Base-by-base conservation (phyloP, 163 green algal genomes). In the Smithsoniella earleae region DNA sequence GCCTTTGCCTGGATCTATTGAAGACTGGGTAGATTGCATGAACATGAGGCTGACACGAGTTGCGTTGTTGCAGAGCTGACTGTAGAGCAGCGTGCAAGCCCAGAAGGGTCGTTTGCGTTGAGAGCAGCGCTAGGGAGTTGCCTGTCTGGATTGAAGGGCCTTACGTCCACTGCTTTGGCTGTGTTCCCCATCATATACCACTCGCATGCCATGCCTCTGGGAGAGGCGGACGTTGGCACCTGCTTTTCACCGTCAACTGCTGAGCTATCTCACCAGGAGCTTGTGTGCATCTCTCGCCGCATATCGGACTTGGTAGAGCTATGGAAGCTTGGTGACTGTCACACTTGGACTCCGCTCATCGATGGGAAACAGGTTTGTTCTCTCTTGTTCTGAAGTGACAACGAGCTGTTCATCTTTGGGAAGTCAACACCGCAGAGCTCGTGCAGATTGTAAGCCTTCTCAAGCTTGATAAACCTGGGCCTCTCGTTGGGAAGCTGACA, bases 401-500 rank as follows among this genome's bases (percentile, higher is more conserved):
- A n/a, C n/a, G n/a, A n/a, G n/a, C n/a, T n/a, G n/a, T n/a, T n/a
- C n/a, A n/a, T n/a, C n/a, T n/a, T n/a, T n/a, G n/a, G n/a, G n/a
- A n/a, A n/a, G n/a, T n/a, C n/a, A n/a, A n/a, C n/a, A n/a, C n/a
- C n/a, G n/a, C n/a, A n/a, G n/a, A n/a, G n/a, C n/a, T n/a, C 33
- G 1, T 64, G 49, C 49, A 64, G 49, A 64, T 64, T 64, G 49
- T 64, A 13, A 25, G 5, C 8, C 13, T 64, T 25, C 49, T 64
- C 16, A 27, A 27, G 8, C 49, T 64, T 1, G 8, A 25, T 8
- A 64, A 64, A 27, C 49, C 49, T 64, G 49, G 49, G 8, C 49
- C 49, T 6, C 6, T 64, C 25, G 49, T 64, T 6, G 49, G 49
- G 8, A 64, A 64, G 49, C 31, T 64, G 49, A 64, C 49, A 64